These are phyloP conservation scores for Cercophora samala DNA, from an alignment of 495 filamentous ascomycete species.

Conservation along the genomic window DNA sequence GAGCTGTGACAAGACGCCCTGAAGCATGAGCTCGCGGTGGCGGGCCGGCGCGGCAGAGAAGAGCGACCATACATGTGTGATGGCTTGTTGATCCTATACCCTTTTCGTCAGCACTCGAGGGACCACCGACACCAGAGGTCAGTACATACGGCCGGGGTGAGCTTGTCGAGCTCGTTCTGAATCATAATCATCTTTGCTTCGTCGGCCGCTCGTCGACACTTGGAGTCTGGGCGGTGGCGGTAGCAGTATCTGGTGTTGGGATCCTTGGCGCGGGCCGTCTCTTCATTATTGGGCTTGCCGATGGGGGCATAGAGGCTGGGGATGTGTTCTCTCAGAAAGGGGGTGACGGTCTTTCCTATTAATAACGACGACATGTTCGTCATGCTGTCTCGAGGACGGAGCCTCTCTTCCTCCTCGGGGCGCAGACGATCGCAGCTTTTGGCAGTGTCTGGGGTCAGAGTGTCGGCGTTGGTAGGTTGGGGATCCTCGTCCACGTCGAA, in stretches of 20 bases:
- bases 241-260: slow-evolving; percentile 93
- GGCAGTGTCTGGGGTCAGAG: slow-evolving; percentile 16
- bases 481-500: slow-evolving; percentile 4
- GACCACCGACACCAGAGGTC: background rate
- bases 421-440: slow-evolving; percentile 42
- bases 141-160: slow-evolving; percentile 59
- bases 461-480: background rate
- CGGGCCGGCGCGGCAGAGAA: slow-evolving; percentile 94
- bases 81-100: slow-evolving; percentile 66
- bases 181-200: slow-evolving; percentile 94
- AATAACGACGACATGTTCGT: slow-evolving; percentile 47
- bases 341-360: slow-evolving; percentile 60
- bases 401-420: slow-evolving; percentile 40
- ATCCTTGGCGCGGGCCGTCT: slow-evolving; percentile 44
- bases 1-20: slow-evolving; percentile 90
- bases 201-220: slow-evolving; percentile 87
- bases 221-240: slow-evolving; percentile 88
- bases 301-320: slow-evolving; percentile 76
- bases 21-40: slow-evolving; percentile 90
- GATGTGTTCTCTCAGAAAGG: slow-evolving; percentile 83
- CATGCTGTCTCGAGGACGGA: slow-evolving; percentile 32
- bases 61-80: slow-evolving; percentile 93
- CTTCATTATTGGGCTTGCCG: slow-evolving; percentile 45
- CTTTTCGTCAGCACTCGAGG: background rate
- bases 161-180: slow-evolving; percentile 77